A percentile compares a stretch with the other conserved stretches of the same genome.
Evolutionary conservation across 2,329 filamentous ascomycete genomes (phyloP).

Genomic region (Alternaria atra): DNA sequence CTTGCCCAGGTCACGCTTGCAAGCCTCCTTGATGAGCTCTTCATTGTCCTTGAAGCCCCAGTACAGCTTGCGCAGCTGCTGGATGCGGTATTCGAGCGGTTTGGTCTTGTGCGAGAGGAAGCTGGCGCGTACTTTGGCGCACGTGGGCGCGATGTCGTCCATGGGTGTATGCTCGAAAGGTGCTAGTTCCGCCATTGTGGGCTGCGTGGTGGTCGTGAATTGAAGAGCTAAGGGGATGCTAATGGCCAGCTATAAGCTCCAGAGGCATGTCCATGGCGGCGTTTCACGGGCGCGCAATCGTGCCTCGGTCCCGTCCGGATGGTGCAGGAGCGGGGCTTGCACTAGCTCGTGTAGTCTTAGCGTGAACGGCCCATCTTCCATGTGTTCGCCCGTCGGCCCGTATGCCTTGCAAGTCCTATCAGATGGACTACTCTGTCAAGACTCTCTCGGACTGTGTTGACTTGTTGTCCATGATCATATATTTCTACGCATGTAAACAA

Average conservation of each 20-base stretch:
- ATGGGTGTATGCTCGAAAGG: conserved; percentile 49
- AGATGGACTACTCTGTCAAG: background rate
- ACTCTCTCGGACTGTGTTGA: background rate
- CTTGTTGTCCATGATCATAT: too few species aligned
- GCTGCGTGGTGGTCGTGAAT: background rate
- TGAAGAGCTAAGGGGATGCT: background rate
- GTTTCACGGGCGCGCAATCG: conserved; percentile 9
- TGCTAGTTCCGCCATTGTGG: conserved; percentile 20
- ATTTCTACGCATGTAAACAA: too few species aligned
- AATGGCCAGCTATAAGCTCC: conserved; percentile 10
- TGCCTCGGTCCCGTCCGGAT: conserved; percentile 11
- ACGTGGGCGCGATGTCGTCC: conserved; percentile 44
- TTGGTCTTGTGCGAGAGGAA: conserved; percentile 85
- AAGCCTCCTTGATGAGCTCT: conserved; percentile 75
- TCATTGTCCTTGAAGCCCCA: conserved; percentile 88
- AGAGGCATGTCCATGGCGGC: background rate
- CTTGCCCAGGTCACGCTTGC: conserved; percentile 81
- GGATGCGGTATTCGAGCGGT: conserved; percentile 79
- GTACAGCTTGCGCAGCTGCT: conserved; percentile 92
- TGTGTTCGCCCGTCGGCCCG: background rate
- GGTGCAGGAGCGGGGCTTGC: background rate
- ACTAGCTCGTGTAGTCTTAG: background rate
- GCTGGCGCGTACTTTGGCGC: conserved; percentile 68
- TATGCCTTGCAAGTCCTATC: background rate
- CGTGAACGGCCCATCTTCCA: background rate